Base-by-base conservation (phyloP, 176 grass and related monocot species). In the Lolium multiflorum region DNA sequence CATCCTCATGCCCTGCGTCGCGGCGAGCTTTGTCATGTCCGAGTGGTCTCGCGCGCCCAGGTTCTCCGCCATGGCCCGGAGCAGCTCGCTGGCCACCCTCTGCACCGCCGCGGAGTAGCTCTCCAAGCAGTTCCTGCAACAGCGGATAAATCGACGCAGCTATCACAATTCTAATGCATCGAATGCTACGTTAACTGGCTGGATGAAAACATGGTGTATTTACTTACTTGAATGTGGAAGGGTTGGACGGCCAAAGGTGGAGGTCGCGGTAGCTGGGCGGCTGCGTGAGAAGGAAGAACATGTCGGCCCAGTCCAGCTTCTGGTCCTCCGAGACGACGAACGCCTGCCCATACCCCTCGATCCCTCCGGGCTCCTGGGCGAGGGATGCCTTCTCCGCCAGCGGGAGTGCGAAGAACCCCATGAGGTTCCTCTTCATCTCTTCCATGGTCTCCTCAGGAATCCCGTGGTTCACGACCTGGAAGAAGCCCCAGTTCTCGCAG, bases 221-320 rank as follows among this genome's bases (percentile, higher is more conserved):
- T n/a, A n/a, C 50, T 84, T 54, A 83, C 83, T 77, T 88, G 81
- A 95, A 95, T 0, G 73, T 77, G 68, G 66, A 52, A 1, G 90
- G 87, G 21, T 58, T 4, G 28, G 83, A 8, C 4, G 88, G 74
- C 93, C 82, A 92, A 16, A 86, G 71, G 49, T 49, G 50, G 78
- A 90, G 76, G 22, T 76, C 25, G 0, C 90, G 82, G 65, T 90
- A 74, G 41, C n/a, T 18, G 16, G 66, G 52, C 41, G 90, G 90
- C 89, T 72, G 90, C 55, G 88, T 89, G 57, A 10, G 1, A 11
- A 91, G 81, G 66, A 64, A 90, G 74, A 62, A 82, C n/a, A 92
- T 63, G 82, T 92, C 85, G 1, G 82, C 69, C 85, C 88, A 95
- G 80, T 95, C 93, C 0, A 95, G 88, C 72, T 41, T 95, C 83